Percentiles rank a stretch among this genome's conserved stretches.
These are phyloP conservation scores for Prunella vulgaris DNA, from an alignment of 257 asterid species.

Conservation along the genomic window DNA sequence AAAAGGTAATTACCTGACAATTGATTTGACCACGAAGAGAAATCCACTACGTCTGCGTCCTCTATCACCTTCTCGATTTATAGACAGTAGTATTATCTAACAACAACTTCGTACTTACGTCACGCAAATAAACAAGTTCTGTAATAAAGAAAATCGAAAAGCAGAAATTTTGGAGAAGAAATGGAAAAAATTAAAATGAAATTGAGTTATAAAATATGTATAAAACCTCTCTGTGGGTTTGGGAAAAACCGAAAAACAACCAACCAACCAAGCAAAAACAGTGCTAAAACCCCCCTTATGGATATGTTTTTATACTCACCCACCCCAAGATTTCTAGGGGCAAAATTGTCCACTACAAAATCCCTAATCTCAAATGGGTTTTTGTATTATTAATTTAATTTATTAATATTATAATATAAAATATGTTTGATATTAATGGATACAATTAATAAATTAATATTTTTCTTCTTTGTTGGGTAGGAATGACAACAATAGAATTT, in stretches of 20 bases:
- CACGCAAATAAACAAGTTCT: slow-evolving; percentile 30
- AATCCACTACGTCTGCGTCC: slow-evolving; percentile 12
- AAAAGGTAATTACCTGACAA: slow-evolving; percentile 28
- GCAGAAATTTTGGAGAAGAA: not conserved
- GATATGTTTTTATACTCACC: slow-evolving; percentile 17
- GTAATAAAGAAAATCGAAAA: not conserved
- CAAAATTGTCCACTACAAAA: slow-evolving; percentile 19
- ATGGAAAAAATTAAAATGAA: not conserved
- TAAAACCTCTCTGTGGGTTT: slow-evolving; percentile 50
- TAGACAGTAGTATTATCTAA: not conserved
- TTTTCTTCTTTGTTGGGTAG: too few relatives aligned
- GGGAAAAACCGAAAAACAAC: slow-evolving; percentile 22
- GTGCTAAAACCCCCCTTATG: slow-evolving; percentile 35
- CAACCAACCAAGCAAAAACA: slow-evolving; percentile 19
- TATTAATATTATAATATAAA: too few relatives aligned
- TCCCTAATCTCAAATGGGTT: slow-evolving; percentile 18
- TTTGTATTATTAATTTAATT: not conserved
- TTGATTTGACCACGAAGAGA: slow-evolving; percentile 12
- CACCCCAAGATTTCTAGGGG: slow-evolving; percentile 26
- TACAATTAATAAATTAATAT: too few relatives aligned
- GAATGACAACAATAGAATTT: too few relatives aligned
- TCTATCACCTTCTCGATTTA: not conserved
- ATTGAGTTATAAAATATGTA: not conserved
- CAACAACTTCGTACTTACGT: slow-evolving; percentile 28
- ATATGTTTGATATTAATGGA: too few relatives aligned